A percentile compares a stretch with the other conserved stretches of the same genome.
These are phyloP conservation scores for Davidsoniella virescens DNA, from an alignment of 2,329 filamentous ascomycete species.

Conservation along the genomic window DNA sequence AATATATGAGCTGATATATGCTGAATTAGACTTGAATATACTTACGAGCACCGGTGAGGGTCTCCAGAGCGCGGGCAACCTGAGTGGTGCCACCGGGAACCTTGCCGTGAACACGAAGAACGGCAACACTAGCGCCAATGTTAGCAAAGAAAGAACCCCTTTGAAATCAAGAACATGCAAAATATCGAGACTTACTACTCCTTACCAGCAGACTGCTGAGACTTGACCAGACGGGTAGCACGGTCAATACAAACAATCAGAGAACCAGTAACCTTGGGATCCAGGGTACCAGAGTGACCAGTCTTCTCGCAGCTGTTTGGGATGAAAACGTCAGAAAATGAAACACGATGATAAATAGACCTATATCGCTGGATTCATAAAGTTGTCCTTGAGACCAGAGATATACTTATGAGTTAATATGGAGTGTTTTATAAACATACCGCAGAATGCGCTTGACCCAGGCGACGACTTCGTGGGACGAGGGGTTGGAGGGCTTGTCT, in stretches of 20 bases:
- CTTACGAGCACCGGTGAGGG: constrained; percentile 64
- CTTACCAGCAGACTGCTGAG: constrained; percentile 96
- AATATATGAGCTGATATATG: not conserved
- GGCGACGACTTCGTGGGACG: constrained; percentile 94
- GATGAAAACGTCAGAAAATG: constrained; percentile 3
- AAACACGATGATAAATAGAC: not conserved
- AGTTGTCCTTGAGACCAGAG: not conserved
- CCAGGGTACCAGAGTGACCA: constrained; percentile 92
- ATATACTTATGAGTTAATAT: not conserved
- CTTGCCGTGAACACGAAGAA: constrained; percentile 90
- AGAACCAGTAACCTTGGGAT: constrained; percentile 94
- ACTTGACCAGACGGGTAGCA: constrained; percentile 94
- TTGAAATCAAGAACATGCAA: not conserved
- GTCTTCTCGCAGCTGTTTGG: constrained; percentile 56
- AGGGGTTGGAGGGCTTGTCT: constrained; percentile 74
- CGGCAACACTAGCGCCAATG: constrained; percentile 43
- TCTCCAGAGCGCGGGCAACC: constrained; percentile 86
- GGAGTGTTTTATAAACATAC: constrained; percentile 29
- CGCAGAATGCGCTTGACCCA: constrained; percentile 97
- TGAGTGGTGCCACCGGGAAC: constrained; percentile 84
- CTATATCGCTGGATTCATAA: not conserved
- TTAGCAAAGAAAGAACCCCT: not conserved
- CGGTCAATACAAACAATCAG: constrained; percentile 92
- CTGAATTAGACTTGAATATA: not conserved
- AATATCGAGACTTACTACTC: constrained; percentile 44